Percentiles rank a stretch among this genome's conserved stretches.
These are phyloP conservation scores for Auriculariales sp. DNA, from an alignment of 768 basidiomycete genomes.

Conservation along the genomic window DNA sequence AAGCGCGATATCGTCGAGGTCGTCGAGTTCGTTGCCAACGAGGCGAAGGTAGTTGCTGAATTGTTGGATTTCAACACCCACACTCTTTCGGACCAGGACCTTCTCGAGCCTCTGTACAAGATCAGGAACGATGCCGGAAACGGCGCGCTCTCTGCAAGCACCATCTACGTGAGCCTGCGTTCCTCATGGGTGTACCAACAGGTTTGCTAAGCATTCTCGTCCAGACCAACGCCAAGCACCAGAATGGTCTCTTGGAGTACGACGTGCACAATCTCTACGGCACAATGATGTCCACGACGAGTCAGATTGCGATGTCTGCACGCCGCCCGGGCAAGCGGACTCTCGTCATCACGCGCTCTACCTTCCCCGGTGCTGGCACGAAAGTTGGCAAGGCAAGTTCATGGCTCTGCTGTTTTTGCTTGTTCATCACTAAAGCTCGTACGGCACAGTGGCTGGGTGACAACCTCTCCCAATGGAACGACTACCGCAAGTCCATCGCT, in stretches of 20 bases:
- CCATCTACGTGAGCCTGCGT: slow-evolving; percentile 41
- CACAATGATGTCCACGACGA: slow-evolving; percentile 54
- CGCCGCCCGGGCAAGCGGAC: slow-evolving; percentile 47
- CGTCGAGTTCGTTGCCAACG: background rate
- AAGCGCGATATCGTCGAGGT: slow-evolving; percentile 8
- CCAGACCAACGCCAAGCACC: slow-evolving; percentile 32
- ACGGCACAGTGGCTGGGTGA: slow-evolving; percentile 70
- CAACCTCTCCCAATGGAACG: slow-evolving; percentile 42
- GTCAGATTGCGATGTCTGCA: slow-evolving; percentile 43
- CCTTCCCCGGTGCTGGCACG: slow-evolving; percentile 51
- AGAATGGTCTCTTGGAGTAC: slow-evolving; percentile 44
- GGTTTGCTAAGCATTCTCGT: too few species aligned
- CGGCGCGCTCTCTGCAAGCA: slow-evolving; percentile 25
- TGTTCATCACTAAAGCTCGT: too few species aligned
- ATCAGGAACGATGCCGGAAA: slow-evolving; percentile 39
- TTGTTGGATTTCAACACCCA: background rate
- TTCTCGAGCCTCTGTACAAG: slow-evolving; percentile 39
- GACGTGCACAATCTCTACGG: slow-evolving; percentile 53
- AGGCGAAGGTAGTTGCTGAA: background rate
- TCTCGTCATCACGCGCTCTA: slow-evolving; percentile 58
- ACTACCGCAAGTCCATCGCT: slow-evolving; percentile 45
- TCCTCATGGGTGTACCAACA: too few species aligned
- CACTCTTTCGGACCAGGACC: slow-evolving; percentile 20
- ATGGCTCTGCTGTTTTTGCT: background rate
- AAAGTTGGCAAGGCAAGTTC: slow-evolving; percentile 38